These are phyloP conservation scores for Penicillium egyptiacum DNA, from an alignment of 495 filamentous ascomycete species.

Conservation along the genomic window DNA sequence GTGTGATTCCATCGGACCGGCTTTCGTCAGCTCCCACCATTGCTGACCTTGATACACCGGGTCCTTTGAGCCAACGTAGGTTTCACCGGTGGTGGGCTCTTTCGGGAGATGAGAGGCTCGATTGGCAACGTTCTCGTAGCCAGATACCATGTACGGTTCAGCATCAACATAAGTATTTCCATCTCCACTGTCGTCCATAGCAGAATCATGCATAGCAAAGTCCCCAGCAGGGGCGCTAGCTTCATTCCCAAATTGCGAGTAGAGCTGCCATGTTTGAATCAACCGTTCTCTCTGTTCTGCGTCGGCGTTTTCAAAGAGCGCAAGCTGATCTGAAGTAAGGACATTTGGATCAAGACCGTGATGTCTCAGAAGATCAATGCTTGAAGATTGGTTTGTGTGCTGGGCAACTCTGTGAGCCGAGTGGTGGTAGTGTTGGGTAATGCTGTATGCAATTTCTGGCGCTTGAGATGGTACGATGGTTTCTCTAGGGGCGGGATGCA, in stretches of 20 bases:
- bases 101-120: slow-evolving; percentile 14
- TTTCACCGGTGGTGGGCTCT: slow-evolving; percentile 40
- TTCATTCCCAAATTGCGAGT: slow-evolving; percentile 32
- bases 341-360: slow-evolving; percentile 55
- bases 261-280: slow-evolving; percentile 67
- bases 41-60: slow-evolving; percentile 57
- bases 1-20: slow-evolving; percentile 57
- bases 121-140: slow-evolving; percentile 58
- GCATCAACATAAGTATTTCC: slow-evolving; percentile 45
- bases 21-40: slow-evolving; percentile 48
- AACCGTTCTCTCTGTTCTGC: slow-evolving; percentile 57
- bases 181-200: slow-evolving; percentile 31
- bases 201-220: slow-evolving; percentile 50
- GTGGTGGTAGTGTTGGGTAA: slow-evolving; percentile 76
- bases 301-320: slow-evolving; percentile 61
- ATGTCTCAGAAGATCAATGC: slow-evolving; percentile 37
- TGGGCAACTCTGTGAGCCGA: slow-evolving; percentile 53
- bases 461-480: slow-evolving; percentile 23
- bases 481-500: slow-evolving; percentile 5
- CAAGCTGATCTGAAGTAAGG: slow-evolving; percentile 58
- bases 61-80: slow-evolving; percentile 58
- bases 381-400: slow-evolving; percentile 1
- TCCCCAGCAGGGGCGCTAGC: slow-evolving; percentile 38
- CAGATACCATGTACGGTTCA: slow-evolving; percentile 71
- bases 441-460: slow-evolving; percentile 58